Evolutionary conservation across 2,329 filamentous ascomycete genomes (phyloP).

Genomic region (Fusarium austroafricanum): DNA sequence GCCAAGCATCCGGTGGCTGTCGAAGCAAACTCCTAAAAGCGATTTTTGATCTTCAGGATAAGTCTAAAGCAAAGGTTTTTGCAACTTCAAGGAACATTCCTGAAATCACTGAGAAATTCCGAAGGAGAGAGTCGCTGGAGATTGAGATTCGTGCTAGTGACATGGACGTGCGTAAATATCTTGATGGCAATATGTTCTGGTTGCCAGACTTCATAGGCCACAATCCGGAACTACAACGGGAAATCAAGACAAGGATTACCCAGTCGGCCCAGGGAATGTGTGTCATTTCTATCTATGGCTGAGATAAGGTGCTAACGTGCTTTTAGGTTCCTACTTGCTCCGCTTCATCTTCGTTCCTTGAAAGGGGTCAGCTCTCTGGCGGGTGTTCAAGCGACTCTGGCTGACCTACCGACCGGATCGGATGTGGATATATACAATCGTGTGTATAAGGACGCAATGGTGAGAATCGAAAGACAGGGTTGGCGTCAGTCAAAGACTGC

Average conservation of each 20-base stretch:
- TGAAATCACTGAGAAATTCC: slow-evolving; percentile 23
- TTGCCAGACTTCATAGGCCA: not conserved
- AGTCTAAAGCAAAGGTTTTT: slow-evolving; percentile 15
- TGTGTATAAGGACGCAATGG: slow-evolving; percentile 57
- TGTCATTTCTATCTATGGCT: not conserved
- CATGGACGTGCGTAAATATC: slow-evolving; percentile 28
- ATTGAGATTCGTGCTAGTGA: slow-evolving; percentile 36
- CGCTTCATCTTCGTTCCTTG: slow-evolving; percentile 20
- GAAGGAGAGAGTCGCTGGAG: rapidly evolving
- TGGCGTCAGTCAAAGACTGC: slow-evolving; percentile 53
- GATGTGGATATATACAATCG: no score
- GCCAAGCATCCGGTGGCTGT: not conserved
- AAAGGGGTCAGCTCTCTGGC: not conserved
- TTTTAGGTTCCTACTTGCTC: slow-evolving; percentile 30
- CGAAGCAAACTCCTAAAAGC: not conserved
- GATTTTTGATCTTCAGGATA: slow-evolving; percentile 4
- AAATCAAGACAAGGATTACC: slow-evolving; percentile 22
- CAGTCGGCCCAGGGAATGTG: slow-evolving; percentile 37
- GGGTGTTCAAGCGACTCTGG: no score
- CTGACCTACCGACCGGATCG: no score
- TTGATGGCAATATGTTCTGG: not conserved
- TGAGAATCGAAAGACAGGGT: slow-evolving; percentile 53
- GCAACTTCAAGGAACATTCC: slow-evolving; percentile 42
- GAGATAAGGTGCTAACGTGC: not conserved
- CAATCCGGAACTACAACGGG: not conserved